Percentiles rank a stretch among this genome's conserved stretches.
Conservation (phyloP, 2,329 filamentous ascomycete genomes). For the Cryphonectria nitschkei region DNA sequence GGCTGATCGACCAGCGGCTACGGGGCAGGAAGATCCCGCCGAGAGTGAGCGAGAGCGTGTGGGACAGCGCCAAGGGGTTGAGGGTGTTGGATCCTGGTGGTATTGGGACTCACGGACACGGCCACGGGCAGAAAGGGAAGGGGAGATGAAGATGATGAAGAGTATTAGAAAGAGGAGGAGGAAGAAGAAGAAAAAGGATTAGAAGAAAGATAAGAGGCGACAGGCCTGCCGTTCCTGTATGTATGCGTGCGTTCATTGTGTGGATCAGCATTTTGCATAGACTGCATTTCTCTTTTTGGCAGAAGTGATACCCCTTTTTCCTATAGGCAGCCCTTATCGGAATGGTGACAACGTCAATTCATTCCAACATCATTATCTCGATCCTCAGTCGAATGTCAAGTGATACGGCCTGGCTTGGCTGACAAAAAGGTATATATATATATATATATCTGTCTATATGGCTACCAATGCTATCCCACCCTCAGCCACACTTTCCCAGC, state of each 20-base stretch:
- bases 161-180: background rate
- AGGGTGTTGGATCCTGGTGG: constrained; percentile 39
- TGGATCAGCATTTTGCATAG: constrained; percentile 2
- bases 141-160: background rate
- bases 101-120: constrained; percentile 4
- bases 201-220: no score
- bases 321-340: background rate
- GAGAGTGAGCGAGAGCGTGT: constrained; percentile 73
- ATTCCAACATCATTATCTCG: no score
- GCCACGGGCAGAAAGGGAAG: constrained; percentile 31
- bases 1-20: constrained; percentile 81
- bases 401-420: no score
- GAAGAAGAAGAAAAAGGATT: no score
- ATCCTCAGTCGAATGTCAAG: no score
- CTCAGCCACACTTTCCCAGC: background rate
- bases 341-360: no score
- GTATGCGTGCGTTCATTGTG: background rate
- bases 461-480: no score
- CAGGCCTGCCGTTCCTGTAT: background rate
- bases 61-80: constrained; percentile 66
- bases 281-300: constrained; percentile 8
- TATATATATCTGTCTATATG: no score
- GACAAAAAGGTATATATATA: no score
- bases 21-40: constrained; percentile 77
- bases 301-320: constrained; percentile 16